Evolutionary conservation across 176 grass and related monocot genomes (phyloP), one percentile per base, ranked within the genome.

Genomic region (Zoysia pacifica): DNA sequence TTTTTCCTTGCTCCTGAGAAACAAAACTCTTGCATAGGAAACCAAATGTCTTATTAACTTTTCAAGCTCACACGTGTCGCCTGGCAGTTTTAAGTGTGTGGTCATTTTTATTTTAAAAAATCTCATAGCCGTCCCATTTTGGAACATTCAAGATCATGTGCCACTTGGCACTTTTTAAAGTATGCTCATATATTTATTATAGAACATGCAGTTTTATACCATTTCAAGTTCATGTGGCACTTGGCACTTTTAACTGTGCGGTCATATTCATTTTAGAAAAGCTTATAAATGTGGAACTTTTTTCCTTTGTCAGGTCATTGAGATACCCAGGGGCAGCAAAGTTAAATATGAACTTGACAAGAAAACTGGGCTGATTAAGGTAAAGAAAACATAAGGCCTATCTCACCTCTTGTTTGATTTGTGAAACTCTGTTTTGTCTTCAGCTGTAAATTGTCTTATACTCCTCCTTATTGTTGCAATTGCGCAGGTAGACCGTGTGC

Each of bases 331-430:
- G 79, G 96, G 96, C 78, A 93, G 88, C 86, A 98, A 98, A 71
- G 92, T 98, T 54, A 98, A 98, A 69, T 98, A 98, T 70, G 96
- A 98, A 80, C 88, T 98, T 77, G 92, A 98, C 88, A 98, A 98
- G 81, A 98, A 94, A 91, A 98, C 92, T 62, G 96, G 92, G 48
- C 79, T 98, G 69, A 98, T 98, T 68, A 93, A 89, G 92, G 95
- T 97, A 75, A 65, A 52, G 37, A 7, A 37, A 37, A 14, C 65
- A 10, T 8, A 48, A 0, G 2, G 67, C n/a, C 41, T 36, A 6
- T 45, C 9, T 5, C 15, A 39, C 20, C 11, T 36, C 0, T 50
- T 73, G 7, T 61, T 70, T 36, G 8, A 47, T 65, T 65, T 70
- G 1, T 19, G 11, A 38, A 46, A n/a, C 28, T 38, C 2, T 55